Percentiles rank a stretch among this genome's conserved stretches.
Conservation (phyloP, 176 grass and related monocot species). For the Aegilops sharonensis region DNA sequence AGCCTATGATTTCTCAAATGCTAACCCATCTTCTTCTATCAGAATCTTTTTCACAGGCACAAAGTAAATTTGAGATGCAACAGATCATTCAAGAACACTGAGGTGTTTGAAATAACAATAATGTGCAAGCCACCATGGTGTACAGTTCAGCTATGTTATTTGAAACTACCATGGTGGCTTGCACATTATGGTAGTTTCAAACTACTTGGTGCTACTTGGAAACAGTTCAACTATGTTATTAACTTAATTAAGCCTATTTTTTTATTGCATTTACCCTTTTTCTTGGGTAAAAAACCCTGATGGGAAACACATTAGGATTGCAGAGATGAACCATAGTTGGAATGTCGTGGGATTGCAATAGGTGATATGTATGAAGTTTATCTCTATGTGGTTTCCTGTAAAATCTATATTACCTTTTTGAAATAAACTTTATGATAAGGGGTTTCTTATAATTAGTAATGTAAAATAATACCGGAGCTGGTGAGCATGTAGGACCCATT, state of each 20-base stretch:
- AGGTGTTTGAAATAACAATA: background rate
- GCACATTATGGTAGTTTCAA: no score
- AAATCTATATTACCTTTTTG: no score
- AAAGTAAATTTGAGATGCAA: background rate
- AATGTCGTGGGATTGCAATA: background rate
- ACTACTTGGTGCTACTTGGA: background rate
- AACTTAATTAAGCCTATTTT: background rate
- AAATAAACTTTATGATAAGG: no score
- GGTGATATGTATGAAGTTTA: no score
- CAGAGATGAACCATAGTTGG: background rate
- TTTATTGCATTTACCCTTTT: background rate
- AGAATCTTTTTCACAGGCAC: background rate
- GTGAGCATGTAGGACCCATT: no score
- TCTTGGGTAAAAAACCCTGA: background rate
- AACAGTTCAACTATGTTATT: background rate
- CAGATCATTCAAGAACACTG: background rate
- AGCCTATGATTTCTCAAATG: no score
- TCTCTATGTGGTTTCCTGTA: no score
- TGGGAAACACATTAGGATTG: background rate
- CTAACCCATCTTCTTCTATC: background rate
- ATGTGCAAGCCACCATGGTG: no score
- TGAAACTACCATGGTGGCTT: no score
- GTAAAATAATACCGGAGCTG: no score
- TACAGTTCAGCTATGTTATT: no score
- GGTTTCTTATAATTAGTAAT: no score